These are phyloP conservation scores for Entomortierella lignicola DNA, from an alignment of 192 early-diverging fungal species.

Conservation along the genomic window DNA sequence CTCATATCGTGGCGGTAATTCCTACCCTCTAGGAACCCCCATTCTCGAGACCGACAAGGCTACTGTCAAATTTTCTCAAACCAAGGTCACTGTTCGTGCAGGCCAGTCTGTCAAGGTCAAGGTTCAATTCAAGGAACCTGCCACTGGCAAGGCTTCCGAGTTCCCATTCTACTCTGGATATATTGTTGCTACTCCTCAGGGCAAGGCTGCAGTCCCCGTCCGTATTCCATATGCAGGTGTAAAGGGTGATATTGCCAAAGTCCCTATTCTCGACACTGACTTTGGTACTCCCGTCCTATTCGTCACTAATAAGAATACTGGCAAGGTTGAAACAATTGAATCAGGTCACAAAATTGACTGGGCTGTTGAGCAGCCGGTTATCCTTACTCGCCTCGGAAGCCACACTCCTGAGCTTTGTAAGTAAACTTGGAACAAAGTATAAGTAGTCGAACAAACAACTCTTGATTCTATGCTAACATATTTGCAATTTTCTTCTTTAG, in stretches of 20 bases:
- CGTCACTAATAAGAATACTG: slow-evolving; percentile 5
- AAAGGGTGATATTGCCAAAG: slow-evolving; percentile 44
- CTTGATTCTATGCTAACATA: background rate
- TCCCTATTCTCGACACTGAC: slow-evolving; percentile 41
- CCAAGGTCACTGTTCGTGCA: slow-evolving; percentile 37
- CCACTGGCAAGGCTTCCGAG: slow-evolving; percentile 13
- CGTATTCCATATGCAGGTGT: slow-evolving; percentile 48
- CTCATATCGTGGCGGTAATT: slow-evolving; percentile 34
- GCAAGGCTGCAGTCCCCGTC: slow-evolving; percentile 27
- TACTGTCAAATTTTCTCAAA: slow-evolving; percentile 40
- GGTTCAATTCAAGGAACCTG: slow-evolving; percentile 56
- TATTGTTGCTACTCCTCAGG: slow-evolving; percentile 49
- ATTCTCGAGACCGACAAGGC: slow-evolving; percentile 49
- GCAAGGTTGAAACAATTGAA: background rate
- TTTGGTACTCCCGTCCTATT: slow-evolving; percentile 17
- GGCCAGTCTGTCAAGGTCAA: slow-evolving; percentile 39
- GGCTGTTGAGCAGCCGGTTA: slow-evolving; percentile 4
- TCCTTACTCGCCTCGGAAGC: slow-evolving; percentile 21
- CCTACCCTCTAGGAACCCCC: slow-evolving; percentile 48
- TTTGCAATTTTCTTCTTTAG: background rate
- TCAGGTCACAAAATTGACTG: slow-evolving; percentile 23
- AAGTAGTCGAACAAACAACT: no score
- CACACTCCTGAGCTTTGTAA: slow-evolving; percentile 32
- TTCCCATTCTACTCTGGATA: slow-evolving; percentile 65
- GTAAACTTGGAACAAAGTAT: background rate